Conservation (phyloP, 345 rosid species). For the Citropsis articulata region DNA sequence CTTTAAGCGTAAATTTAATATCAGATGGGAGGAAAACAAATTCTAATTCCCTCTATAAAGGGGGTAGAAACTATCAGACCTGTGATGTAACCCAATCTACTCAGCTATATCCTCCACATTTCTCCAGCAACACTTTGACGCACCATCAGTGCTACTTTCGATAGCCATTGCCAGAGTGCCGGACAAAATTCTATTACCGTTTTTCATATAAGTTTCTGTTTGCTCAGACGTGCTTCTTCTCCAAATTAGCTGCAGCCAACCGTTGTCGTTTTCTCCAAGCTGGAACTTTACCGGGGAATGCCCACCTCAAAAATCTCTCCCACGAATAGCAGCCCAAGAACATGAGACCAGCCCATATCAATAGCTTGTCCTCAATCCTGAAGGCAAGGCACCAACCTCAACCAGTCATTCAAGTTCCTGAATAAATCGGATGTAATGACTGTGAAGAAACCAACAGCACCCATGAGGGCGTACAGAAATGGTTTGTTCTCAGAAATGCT, state of each 20-base stretch:
- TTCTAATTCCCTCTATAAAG: neutral
- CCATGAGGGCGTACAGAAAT: constrained; percentile 69
- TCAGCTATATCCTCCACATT: neutral
- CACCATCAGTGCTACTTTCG: neutral
- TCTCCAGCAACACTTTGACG: neutral
- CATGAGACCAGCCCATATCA: constrained; percentile 78
- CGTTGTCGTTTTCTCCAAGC: constrained; percentile 76
- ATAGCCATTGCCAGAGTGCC: neutral
- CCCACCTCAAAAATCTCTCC: constrained; percentile 86
- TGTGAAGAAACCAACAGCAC: constrained; percentile 73
- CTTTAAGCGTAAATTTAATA: neutral
- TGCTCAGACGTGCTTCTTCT: constrained; percentile 58
- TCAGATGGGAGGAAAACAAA: neutral
- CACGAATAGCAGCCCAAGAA: constrained; percentile 71
- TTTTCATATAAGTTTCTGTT: neutral
- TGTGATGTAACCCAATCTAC: neutral
- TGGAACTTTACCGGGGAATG: constrained; percentile 76
- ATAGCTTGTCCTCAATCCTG: constrained; percentile 76
- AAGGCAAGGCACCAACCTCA: constrained; percentile 88
- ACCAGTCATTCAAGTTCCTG: constrained; percentile 78
- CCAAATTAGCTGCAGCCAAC: constrained; percentile 47
- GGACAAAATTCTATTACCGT: too few relatives aligned
- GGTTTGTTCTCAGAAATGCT: constrained; percentile 89
- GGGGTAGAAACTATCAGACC: neutral
- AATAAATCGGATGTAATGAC: constrained; percentile 81